phyloP scores from a whole-genome alignment of 345 rosid species.

The Lepidium sativum region DNA sequence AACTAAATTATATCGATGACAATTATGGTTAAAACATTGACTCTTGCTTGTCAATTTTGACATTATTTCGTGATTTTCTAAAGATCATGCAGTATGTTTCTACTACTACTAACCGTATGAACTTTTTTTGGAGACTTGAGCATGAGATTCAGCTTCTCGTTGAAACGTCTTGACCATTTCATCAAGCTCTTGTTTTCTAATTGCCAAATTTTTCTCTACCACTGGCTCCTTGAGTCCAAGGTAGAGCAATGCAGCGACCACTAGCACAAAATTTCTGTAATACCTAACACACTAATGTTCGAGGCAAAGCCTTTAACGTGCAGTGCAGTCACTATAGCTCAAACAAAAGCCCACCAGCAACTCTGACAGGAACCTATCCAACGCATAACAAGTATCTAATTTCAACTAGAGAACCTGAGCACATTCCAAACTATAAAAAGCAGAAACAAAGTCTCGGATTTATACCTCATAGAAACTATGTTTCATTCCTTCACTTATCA shows the following conservation, averaged over 20 bases:
- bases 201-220: conserved; percentile 38
- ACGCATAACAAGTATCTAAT: neutral
- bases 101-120: conserved; percentile 24
- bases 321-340: conserved; percentile 52
- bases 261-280: conserved; percentile 39
- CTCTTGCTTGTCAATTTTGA: too few species aligned
- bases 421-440: neutral
- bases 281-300: conserved; percentile 42
- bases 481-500: conserved; percentile 59
- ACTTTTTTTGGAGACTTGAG: conserved; percentile 38
- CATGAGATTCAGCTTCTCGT: conserved; percentile 57
- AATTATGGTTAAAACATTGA: too few species aligned
- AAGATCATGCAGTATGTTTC: conserved; percentile 29
- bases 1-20: too few species aligned
- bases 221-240: conserved; percentile 51
- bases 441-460: neutral
- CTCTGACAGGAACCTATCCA: conserved; percentile 57
- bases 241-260: conserved; percentile 37
- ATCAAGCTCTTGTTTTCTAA: conserved; percentile 45
- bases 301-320: conserved; percentile 47
- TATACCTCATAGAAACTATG: conserved; percentile 58
- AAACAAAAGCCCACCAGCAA: conserved; percentile 58
- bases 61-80: neutral
- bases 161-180: conserved; percentile 52
- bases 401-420: neutral